Percentiles rank a stretch among this genome's conserved stretches.
These are phyloP conservation scores for Porcisia hertigi DNA, from an alignment of 208 protist species.

Conservation along the genomic window DNA sequence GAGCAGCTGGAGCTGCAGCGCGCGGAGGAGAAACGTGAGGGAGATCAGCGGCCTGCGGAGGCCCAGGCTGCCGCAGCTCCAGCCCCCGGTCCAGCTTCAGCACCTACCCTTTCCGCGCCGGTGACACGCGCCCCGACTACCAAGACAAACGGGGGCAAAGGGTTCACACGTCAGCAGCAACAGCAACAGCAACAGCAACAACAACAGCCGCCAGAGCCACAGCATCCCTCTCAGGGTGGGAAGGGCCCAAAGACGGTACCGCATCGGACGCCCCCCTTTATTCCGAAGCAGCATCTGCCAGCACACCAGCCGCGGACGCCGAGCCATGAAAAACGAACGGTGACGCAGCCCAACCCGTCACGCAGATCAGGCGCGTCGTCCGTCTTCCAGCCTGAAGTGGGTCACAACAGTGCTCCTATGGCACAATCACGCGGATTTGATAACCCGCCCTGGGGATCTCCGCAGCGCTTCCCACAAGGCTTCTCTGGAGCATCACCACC, in stretches of 20 bases:
- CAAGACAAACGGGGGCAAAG: background rate
- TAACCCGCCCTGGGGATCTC: background rate
- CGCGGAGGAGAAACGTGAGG: background rate
- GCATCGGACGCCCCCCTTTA: no score
- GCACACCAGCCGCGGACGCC: background rate
- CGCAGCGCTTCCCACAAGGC: background rate
- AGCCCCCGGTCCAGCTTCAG: background rate
- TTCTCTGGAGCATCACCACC: background rate
- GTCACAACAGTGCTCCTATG: background rate
- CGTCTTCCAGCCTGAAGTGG: background rate
- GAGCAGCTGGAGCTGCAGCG: slow-evolving; percentile 13
- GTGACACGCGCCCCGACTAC: background rate
- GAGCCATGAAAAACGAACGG: background rate
- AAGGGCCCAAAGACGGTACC: background rate
- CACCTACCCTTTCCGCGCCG: background rate
- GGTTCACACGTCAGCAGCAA: background rate
- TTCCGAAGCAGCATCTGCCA: background rate
- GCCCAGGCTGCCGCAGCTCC: slow-evolving; percentile 6
- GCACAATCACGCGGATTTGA: background rate
- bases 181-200: background rate
- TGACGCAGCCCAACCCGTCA: background rate
- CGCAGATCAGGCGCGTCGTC: background rate
- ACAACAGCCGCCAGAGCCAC: background rate
- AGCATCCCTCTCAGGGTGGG: background rate
- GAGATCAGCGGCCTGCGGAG: background rate